Evolutionary conservation across 106 monocot species (phyloP).

Genomic region (Phalaenopsis equestris): DNA sequence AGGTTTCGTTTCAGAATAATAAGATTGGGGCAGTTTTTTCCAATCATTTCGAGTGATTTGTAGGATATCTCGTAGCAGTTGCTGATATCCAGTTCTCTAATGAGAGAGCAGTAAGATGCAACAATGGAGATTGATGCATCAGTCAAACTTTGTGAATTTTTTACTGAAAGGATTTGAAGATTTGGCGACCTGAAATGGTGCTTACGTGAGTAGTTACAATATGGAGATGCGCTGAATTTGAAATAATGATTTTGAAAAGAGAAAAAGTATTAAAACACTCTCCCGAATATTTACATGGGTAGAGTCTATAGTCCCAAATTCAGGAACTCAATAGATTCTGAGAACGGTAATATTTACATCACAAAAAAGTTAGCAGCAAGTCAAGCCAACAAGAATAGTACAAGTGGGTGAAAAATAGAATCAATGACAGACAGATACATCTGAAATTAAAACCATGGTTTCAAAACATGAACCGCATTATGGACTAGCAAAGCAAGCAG

Average conservation of each 20-base stretch:
- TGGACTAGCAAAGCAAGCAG: no score
- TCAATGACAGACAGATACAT: no score
- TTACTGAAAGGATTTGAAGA: conserved; percentile 62
- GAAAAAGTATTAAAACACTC: background rate
- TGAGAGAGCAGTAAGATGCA: conserved; percentile 40
- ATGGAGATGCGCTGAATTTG: background rate
- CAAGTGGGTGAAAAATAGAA: no score
- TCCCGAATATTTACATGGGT: no score
- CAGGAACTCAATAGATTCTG: background rate
- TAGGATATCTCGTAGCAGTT: conserved; percentile 85
- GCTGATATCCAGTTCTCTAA: conserved; percentile 72
- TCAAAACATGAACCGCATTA: no score
- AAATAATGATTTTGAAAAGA: no score
- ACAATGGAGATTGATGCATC: conserved; percentile 55
- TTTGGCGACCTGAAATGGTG: conserved; percentile 48
- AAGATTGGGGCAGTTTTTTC: conserved; percentile 52
- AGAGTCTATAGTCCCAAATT: no score
- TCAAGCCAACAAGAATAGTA: no score
- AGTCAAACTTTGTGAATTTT: conserved; percentile 46
- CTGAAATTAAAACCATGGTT: no score
- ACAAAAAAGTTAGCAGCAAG: no score
- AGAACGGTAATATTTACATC: background rate
- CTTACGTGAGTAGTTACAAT: background rate
- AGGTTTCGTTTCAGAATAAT: conserved; percentile 61
- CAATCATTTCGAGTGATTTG: conserved; percentile 66